Percentiles rank a stretch among this genome's conserved stretches.
Evolutionary conservation across 805 yeast species (phyloP).

Genomic region (Torulaspora microellipsoides): DNA sequence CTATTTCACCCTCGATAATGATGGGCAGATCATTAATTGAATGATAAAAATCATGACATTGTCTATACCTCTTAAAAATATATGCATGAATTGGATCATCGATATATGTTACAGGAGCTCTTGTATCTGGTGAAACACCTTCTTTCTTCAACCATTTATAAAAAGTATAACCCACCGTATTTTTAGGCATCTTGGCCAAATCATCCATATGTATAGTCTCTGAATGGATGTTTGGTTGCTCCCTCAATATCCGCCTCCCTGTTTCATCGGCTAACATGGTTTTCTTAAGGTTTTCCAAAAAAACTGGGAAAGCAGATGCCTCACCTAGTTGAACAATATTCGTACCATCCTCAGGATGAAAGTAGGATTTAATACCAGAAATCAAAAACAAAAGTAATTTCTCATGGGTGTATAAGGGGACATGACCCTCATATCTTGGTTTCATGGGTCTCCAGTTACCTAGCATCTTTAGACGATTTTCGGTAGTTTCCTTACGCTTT

Average conservation of each 20-base stretch:
- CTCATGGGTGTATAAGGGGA: conserved; percentile 66
- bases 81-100: conserved; percentile 89
- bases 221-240: conserved; percentile 79
- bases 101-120: conserved; percentile 82
- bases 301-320: conserved; percentile 71
- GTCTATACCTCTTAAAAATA: conserved; percentile 90
- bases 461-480: conserved; percentile 22
- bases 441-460: conserved; percentile 27
- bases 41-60: conserved; percentile 96
- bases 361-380: conserved; percentile 72
- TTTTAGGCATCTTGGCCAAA: conserved; percentile 55
- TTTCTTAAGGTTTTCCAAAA: conserved; percentile 56
- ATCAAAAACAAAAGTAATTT: conserved; percentile 58
- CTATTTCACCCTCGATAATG: conserved; percentile 92
- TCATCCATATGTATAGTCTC: conserved; percentile 59
- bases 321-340: conserved; percentile 85
- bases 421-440: conserved; percentile 66
- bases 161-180: conserved; percentile 76
- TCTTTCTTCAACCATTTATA: conserved; percentile 77
- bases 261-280: conserved; percentile 70
- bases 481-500: conserved; percentile 34
- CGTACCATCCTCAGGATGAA: conserved; percentile 71
- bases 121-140: conserved; percentile 89
- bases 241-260: conserved; percentile 75
- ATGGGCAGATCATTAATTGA: conserved; percentile 87